Evolutionary conservation across 1,139 yeast genomes (phyloP).

Genomic region (Geotrichum europaeum): DNA sequence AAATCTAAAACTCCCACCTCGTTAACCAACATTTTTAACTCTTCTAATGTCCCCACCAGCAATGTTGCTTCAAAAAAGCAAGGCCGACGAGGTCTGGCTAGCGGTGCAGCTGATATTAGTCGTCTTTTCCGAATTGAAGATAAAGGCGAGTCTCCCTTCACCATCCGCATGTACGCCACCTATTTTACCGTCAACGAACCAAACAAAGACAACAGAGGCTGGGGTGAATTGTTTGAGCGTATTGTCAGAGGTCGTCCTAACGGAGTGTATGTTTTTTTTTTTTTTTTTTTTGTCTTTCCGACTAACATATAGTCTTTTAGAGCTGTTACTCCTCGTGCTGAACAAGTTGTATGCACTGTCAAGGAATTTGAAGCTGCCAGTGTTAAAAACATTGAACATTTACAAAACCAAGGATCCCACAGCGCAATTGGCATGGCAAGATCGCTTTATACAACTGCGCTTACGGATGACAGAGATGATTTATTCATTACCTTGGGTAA

Average conservation of each 20-base stretch:
- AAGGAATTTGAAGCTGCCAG: slow-evolving; percentile 64
- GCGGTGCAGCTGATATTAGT: slow-evolving; percentile 82
- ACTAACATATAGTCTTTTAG: background rate
- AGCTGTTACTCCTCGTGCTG: slow-evolving; percentile 73
- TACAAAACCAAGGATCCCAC: slow-evolving; percentile 33
- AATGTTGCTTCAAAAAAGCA: slow-evolving; percentile 17
- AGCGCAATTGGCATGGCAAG: slow-evolving; percentile 28
- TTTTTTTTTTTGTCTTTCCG: background rate
- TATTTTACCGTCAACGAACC: slow-evolving; percentile 39
- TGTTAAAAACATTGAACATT: slow-evolving; percentile 39
- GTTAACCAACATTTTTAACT: slow-evolving; percentile 3
- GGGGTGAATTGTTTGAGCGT: slow-evolving; percentile 83
- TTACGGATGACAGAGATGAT: slow-evolving; percentile 27
- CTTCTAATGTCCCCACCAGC: background rate
- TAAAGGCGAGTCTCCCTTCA: slow-evolving; percentile 63
- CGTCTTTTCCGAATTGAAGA: slow-evolving; percentile 64
- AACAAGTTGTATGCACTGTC: slow-evolving; percentile 59
- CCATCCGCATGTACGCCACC: slow-evolving; percentile 67
- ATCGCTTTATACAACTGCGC: slow-evolving; percentile 25
- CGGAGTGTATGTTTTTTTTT: slow-evolving; percentile 43
- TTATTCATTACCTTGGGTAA: slow-evolving; percentile 29
- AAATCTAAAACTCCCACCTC: slow-evolving; percentile 17
- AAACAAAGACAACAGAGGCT: slow-evolving; percentile 53
- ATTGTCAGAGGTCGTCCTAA: slow-evolving; percentile 68
- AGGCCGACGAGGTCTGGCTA: slow-evolving; percentile 75